Percentiles rank a stretch among this genome's conserved stretches.
Conservation (phyloP, 176 grass and related monocot species). For the Miscanthus lutarioriparius region DNA sequence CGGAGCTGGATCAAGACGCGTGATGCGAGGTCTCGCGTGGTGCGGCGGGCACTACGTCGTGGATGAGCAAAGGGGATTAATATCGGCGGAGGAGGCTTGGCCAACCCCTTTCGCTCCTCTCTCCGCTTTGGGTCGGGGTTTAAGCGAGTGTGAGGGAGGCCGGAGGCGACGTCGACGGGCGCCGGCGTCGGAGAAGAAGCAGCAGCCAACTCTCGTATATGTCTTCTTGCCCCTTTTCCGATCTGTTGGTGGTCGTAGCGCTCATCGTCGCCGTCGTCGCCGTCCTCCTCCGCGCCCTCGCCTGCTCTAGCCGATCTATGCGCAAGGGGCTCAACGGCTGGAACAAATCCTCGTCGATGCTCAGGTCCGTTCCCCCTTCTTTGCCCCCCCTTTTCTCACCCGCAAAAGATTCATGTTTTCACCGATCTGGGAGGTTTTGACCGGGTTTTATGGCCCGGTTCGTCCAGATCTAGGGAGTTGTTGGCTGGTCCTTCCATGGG, state of each 20-base stretch:
- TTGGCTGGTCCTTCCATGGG: slow-evolving; percentile 18
- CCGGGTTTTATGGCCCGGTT: slow-evolving; percentile 20
- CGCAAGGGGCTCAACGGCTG: slow-evolving; percentile 49
- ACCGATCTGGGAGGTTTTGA: slow-evolving; percentile 37
- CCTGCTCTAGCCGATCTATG: slow-evolving; percentile 62
- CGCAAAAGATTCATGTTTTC: not conserved
- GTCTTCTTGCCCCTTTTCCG: slow-evolving; percentile 73
- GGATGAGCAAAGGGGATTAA: slow-evolving; percentile 47
- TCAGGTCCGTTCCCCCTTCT: slow-evolving; percentile 38
- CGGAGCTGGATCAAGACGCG: rapidly evolving
- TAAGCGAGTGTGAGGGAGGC: slow-evolving; percentile 51
- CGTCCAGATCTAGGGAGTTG: slow-evolving; percentile 37
- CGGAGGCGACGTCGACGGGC: slow-evolving; percentile 48
- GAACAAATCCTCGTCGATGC: slow-evolving; percentile 83
- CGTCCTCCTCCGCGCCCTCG: slow-evolving; percentile 39
- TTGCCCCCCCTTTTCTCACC: not conserved
- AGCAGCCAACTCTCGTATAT: slow-evolving; percentile 58
- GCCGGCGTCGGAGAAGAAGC: slow-evolving; percentile 30
- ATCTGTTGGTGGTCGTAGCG: slow-evolving; percentile 54
- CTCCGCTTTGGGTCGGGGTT: slow-evolving; percentile 70
- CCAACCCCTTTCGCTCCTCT: slow-evolving; percentile 48
- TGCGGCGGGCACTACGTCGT: not conserved
- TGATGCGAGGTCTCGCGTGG: not conserved
- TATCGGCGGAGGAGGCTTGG: slow-evolving; percentile 30
- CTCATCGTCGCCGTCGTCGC: slow-evolving; percentile 43